Evolutionary conservation across 208 protist species (phyloP), one percentile per base, ranked within the genome.

Genomic region (Porcisia deanei): DNA sequence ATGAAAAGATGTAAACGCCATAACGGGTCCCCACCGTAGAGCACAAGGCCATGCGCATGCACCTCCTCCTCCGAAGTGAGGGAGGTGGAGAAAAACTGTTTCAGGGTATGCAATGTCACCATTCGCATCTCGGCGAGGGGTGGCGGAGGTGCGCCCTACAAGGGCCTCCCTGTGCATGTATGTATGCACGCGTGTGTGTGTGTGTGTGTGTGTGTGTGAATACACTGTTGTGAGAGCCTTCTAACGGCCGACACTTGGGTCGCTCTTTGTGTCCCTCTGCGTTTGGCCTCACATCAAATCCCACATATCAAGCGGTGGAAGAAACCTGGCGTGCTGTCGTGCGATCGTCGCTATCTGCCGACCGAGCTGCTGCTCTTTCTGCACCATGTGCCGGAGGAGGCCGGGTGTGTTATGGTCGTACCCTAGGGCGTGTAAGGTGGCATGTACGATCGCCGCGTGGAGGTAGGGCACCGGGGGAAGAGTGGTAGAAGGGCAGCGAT

Each of bases 341-440:
- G 67, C 77, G 55, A 89, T 82, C 14, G 53, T 45, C 43, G 59
- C 69, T 3, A 97, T 49, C 25, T 81, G 88, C 3, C 73, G 66
- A 9, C 79, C 78, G 2, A 97, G 65, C 54, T 77, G 82, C 73
- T 91, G 86, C 73, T 97, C 91, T 14, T 86, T 70, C 30, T 74
- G 73, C 49, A 85, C 81, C 93, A 97, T 97, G 5, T 80, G 72
- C 22, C 59, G 77, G 74, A 93, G 85, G 58, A 87, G 64, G 18
- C 84, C 83, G 30, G 79, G 73, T 20, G 83, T 93, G 14, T 84
- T 83, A 74, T 97, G 93, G 43, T 91, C 77, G 76, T 94, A 94
- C 41, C 93, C 93, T 3, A 96, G 73, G 20, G 87, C 87, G 72
- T 97, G 93, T 30, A 97, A 81, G 20, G 85, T 63, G 12, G 90